Conservation (phyloP, 345 rosid genomes). For the Euphorbia lathyris region DNA sequence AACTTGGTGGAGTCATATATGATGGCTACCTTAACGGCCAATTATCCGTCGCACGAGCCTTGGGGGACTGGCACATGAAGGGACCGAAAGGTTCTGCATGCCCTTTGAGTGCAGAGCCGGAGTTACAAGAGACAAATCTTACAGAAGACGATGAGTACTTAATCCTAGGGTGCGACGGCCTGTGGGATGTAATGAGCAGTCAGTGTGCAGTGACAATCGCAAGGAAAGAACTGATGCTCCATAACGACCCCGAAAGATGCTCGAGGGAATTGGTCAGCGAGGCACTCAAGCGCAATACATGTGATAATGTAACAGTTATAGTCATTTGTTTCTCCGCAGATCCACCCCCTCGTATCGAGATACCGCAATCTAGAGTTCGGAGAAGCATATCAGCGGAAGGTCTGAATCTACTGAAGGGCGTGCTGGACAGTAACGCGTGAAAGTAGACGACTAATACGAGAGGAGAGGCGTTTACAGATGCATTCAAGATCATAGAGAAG, state of each 20-base stretch:
- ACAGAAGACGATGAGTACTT: constrained; percentile 92
- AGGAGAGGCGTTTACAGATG: constrained; percentile 6
- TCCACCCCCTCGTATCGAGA: constrained; percentile 83
- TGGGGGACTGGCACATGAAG: constrained; percentile 99
- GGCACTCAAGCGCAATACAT: constrained; percentile 71
- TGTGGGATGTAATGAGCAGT: constrained; percentile 99
- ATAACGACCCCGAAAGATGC: constrained; percentile 95
- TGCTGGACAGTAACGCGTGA: constrained; percentile 60
- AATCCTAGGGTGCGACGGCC: constrained; percentile 94
- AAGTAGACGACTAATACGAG: constrained; percentile 15
- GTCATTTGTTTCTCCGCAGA: constrained; percentile 78
- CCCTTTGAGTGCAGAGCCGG: constrained; percentile 90
- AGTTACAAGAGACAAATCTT: constrained; percentile 61
- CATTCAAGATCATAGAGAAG: neutral
- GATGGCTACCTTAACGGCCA: constrained; percentile 98
- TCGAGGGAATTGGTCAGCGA: constrained; percentile 86
- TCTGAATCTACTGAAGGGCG: constrained; percentile 76
- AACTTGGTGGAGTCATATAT: constrained; percentile 83
- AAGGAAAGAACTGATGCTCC: constrained; percentile 83
- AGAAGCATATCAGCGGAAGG: constrained; percentile 91
- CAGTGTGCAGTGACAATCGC: constrained; percentile 85
- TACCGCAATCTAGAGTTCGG: constrained; percentile 56
- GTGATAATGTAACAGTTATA: constrained; percentile 82
- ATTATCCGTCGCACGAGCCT: constrained; percentile 91
- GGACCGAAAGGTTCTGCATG: constrained; percentile 81